Base-by-base conservation (phyloP, 139 green algal genomes). In the Chlorella sp. region DNA sequence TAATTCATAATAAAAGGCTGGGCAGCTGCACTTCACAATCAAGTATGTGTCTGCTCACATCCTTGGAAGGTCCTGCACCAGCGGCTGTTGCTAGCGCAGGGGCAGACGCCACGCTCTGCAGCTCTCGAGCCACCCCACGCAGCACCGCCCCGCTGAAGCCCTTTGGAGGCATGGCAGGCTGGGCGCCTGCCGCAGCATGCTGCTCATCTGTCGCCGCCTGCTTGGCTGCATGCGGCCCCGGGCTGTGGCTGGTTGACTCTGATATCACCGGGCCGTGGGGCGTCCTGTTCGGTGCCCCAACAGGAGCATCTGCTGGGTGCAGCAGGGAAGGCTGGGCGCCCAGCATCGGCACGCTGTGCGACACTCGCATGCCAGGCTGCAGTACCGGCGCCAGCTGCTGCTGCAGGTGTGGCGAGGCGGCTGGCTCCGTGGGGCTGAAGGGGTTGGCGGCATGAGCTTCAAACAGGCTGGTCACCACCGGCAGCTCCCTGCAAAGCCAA, bases 391-490 rank as follows among this genome's bases (percentile, higher is more conserved):
- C 30, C 78, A 60, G 51, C 51, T 60, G 51, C 51, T 60, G 51
- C 11, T 73, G 78, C 78, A 44, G 62, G 63, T 56, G 56, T 20
- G 51, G 51, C 51, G 51, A 60, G 11, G 51, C 13, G 21, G 62
- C 25, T 2, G 36, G 51, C 75, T 38, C 23, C 2, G 41, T 44
- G 32, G 38, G 21, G 51, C 39, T 32, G 28, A 83, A 73, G 5
- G 62, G 60, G 36, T 83, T 62, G 18, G 63, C 44, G 28, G 78
- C 78, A 63, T 74, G 63, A 2, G 60, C 60, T 21, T 68, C 62
- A 79, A 88, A 88, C 11, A 88, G 39, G 39, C 39, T 26, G 55
- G 36, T 71, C 7, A 82, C 64, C 32, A 60, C 36, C 16, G 78
- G 75, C 7, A 85, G 28, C 20, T 55, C 36, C 23, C 69, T 75